Evolutionary conservation across 2,329 filamentous ascomycete genomes (phyloP).

Genomic region (Rosellinia necatrix): DNA sequence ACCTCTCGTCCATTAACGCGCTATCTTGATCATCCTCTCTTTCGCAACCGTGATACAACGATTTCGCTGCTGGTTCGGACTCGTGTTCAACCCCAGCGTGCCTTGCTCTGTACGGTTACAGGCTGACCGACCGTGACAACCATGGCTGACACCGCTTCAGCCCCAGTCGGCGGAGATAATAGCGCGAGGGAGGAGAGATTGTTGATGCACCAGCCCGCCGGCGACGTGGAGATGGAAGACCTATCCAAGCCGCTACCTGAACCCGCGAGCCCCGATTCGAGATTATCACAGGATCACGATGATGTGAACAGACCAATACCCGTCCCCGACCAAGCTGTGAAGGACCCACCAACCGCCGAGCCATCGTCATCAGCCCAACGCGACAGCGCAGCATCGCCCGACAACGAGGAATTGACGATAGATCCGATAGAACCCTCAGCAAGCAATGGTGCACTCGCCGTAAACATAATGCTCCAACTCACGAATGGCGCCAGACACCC

Average conservation of each 20-base stretch:
- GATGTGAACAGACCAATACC: conserved; percentile 29
- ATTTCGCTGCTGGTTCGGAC: conserved; percentile 5
- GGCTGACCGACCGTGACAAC: conserved; percentile 21
- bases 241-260: conserved; percentile 34
- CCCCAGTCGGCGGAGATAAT: conserved; percentile 34
- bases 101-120: conserved; percentile 26
- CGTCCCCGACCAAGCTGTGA: conserved; percentile 33
- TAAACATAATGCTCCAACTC: conserved; percentile 81
- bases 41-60: neutral
- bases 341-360: conserved; percentile 30
- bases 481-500: conserved; percentile 81
- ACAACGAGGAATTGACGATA: conserved; percentile 42
- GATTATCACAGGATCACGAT: conserved; percentile 28
- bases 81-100: conserved; percentile 14
- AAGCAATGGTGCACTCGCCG: conserved; percentile 46
- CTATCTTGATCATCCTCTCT: conserved; percentile 5
- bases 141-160: conserved; percentile 36
- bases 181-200: conserved; percentile 32
- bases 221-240: conserved; percentile 40
- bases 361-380: conserved; percentile 40
- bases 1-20: conserved; percentile 14
- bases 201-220: conserved; percentile 33
- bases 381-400: conserved; percentile 34
- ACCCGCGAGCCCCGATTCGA: conserved; percentile 29
- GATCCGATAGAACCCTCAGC: conserved; percentile 40